Conservation (phyloP, 2,329 filamentous ascomycete genomes). For the Calonectria ilicicola region DNA sequence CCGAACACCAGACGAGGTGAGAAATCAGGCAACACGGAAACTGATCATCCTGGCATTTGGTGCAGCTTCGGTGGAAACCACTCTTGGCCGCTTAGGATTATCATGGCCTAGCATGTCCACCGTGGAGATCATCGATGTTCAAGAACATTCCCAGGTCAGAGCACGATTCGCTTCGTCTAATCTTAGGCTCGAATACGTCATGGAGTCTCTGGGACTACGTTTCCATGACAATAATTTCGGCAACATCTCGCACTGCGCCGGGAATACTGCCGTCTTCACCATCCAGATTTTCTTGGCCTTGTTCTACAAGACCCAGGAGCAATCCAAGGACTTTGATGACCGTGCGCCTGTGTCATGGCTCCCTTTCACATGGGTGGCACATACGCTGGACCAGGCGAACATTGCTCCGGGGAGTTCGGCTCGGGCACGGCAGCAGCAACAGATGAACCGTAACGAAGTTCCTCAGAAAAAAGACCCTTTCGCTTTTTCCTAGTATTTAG, state of each 20-base stretch:
- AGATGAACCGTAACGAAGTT: conserved; percentile 26
- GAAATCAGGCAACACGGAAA: neutral
- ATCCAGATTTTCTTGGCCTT: conserved; percentile 23
- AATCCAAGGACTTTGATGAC: conserved; percentile 17
- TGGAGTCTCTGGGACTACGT: conserved; percentile 29
- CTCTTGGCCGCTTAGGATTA: conserved; percentile 12
- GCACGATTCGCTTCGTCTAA: conserved; percentile 13
- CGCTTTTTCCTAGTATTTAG: conserved; percentile 8
- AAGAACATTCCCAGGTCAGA: conserved; percentile 17
- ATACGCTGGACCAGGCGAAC: conserved; percentile 32
- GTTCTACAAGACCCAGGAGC: conserved; percentile 23
- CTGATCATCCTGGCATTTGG: conserved; percentile 28
- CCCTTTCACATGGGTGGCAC: conserved; percentile 34
- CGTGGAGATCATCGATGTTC: conserved; percentile 24
- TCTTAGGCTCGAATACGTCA: conserved; percentile 23
- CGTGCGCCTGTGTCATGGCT: conserved; percentile 25
- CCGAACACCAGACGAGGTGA: conserved; percentile 13
- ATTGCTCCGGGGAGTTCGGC: conserved; percentile 20
- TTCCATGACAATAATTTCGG: conserved; percentile 34
- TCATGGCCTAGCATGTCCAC: conserved; percentile 2
- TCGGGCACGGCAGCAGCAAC: conserved; percentile 8
- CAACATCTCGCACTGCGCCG: conserved; percentile 23
- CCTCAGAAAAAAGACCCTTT: conserved; percentile 23
- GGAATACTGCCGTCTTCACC: conserved; percentile 29
- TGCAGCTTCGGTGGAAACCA: neutral